Percentiles rank a stretch among this genome's conserved stretches.
Conservation (phyloP, 208 protist genomes). For the Naegleria lovaniensis region DNA sequence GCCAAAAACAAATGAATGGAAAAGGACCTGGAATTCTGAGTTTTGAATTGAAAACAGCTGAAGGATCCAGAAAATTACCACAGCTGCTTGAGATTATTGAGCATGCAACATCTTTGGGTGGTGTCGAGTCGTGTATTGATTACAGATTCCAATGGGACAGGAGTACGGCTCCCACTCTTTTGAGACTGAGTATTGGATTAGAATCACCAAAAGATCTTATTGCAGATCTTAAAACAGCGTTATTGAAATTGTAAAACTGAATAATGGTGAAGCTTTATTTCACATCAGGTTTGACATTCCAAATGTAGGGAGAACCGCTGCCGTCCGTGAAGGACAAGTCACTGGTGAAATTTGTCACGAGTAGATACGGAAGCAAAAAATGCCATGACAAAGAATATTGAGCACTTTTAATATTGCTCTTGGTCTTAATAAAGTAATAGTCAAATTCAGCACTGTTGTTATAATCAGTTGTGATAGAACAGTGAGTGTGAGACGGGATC, state of each 20-base stretch:
- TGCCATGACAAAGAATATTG: no score
- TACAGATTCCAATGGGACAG: constrained; percentile 26
- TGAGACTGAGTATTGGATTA: constrained; percentile 49
- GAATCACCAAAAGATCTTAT: constrained; percentile 48
- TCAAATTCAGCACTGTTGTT: no score
- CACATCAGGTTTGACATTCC: no score
- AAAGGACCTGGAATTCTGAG: constrained; percentile 31
- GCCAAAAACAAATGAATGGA: not conserved
- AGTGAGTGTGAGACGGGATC: no score
- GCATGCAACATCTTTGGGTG: constrained; percentile 50
- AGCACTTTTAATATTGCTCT: no score
- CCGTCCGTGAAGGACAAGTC: no score
- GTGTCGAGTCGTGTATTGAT: constrained; percentile 41
- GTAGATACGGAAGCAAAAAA: no score
- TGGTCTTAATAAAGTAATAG: no score
- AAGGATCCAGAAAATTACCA: constrained; percentile 33
- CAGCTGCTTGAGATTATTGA: constrained; percentile 32
- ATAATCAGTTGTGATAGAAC: no score
- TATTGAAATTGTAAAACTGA: not conserved
- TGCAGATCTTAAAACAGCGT: constrained; percentile 2
- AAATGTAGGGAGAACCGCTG: no score
- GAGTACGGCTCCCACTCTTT: constrained; percentile 27
- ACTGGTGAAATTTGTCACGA: no score
- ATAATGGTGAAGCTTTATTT: no score
- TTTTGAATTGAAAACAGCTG: constrained; percentile 34